phyloP scores from a whole-genome alignment of 176 grass and related monocot species.

The Avena eriantha region DNA sequence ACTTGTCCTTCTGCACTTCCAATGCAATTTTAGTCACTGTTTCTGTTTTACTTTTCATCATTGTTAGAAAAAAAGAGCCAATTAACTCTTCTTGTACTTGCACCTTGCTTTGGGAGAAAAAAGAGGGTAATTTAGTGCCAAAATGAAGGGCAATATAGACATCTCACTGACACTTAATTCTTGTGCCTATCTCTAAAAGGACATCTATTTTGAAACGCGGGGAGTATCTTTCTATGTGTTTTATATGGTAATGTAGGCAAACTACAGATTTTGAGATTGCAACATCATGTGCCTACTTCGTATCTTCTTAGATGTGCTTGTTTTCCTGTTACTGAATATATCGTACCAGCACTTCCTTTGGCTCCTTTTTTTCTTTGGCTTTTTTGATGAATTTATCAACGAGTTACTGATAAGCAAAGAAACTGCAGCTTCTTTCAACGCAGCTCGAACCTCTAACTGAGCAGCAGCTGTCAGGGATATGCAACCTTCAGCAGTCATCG shows the following conservation, averaged over 20 bases:
- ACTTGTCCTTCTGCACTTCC: not conserved
- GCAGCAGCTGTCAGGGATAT: constrained; percentile 85
- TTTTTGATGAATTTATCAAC: constrained; percentile 8
- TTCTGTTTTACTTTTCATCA: constrained; percentile 6
- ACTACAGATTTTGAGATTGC: constrained; percentile 12
- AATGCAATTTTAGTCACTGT: not conserved
- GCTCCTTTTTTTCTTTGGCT: not conserved
- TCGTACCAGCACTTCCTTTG: not conserved
- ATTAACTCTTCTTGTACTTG: not conserved
- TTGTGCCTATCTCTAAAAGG: not conserved
- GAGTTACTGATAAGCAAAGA: constrained; percentile 36
- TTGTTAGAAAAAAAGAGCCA: not conserved
- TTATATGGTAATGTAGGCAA: not conserved
- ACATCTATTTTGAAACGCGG: not conserved
- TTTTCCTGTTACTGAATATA: constrained; percentile 10
- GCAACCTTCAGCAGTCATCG: constrained; percentile 89
- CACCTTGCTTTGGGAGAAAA: not conserved
- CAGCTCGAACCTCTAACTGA: constrained; percentile 93
- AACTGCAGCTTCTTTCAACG: constrained; percentile 80
- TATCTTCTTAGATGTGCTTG: constrained; percentile 12
- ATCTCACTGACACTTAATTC: constrained; percentile 6
- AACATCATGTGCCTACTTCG: not conserved
- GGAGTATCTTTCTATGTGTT: not conserved
- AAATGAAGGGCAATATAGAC: not conserved
- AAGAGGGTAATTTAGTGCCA: constrained; percentile 5